Evolutionary conservation across 2,329 filamentous ascomycete genomes (phyloP).

Genomic region (Dothistroma pini): DNA sequence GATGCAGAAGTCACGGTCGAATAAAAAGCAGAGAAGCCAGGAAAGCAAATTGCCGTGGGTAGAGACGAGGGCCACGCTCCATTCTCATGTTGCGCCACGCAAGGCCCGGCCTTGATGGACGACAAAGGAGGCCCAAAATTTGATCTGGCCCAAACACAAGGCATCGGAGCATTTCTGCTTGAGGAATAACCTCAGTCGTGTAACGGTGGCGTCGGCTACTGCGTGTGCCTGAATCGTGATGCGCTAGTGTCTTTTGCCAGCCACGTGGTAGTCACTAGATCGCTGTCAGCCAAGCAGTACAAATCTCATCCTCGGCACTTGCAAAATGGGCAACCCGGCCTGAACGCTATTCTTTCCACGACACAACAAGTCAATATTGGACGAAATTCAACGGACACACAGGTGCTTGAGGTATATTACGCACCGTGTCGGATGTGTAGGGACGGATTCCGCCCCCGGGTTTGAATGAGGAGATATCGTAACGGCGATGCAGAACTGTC

Average conservation of each 20-base stretch:
- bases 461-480: neutral
- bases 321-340: too few relatives aligned
- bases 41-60: neutral
- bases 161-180: neutral
- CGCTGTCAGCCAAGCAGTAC: neutral
- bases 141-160: neutral
- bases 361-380: too few relatives aligned
- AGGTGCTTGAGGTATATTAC: too few relatives aligned
- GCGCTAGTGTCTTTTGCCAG: neutral
- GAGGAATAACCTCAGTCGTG: neutral
- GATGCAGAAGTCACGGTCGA: neutral
- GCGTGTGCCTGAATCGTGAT: neutral
- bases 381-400: too few relatives aligned
- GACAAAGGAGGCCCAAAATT: neutral
- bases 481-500: neutral
- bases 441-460: neutral
- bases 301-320: neutral
- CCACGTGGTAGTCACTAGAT: neutral
- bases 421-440: neutral
- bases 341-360: too few relatives aligned
- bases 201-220: neutral
- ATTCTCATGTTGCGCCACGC: neutral
- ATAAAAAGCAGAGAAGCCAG: neutral
- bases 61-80: neutral
- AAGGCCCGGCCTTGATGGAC: neutral